Conservation (phyloP, 345 rosid genomes). For the Gossypium turneri region DNA sequence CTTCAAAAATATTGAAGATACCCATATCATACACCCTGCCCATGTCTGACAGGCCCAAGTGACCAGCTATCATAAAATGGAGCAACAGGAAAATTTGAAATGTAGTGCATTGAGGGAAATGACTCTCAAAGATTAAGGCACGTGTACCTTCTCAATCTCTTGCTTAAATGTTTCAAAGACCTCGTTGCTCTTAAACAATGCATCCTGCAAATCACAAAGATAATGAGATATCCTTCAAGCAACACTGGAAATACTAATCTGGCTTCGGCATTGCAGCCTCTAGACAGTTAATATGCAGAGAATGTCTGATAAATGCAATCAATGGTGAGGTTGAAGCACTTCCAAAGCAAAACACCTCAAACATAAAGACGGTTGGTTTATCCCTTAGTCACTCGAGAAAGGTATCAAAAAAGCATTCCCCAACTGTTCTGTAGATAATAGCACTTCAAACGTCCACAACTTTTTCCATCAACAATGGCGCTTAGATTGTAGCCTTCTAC, state of each 20-base stretch:
- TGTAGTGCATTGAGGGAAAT: not conserved
- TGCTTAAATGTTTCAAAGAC: conserved; percentile 91
- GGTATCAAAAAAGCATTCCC: not conserved
- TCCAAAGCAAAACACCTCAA: not conserved
- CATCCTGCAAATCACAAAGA: conserved; percentile 57
- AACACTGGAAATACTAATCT: not conserved
- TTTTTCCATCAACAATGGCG: not conserved
- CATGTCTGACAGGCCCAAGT: not conserved
- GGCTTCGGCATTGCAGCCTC: not conserved
- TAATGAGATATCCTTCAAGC: not conserved
- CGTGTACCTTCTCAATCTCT: conserved; percentile 81
- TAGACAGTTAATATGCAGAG: not conserved
- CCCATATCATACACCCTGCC: not conserved
- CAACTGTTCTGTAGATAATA: not conserved
- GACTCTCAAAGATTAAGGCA: not conserved
- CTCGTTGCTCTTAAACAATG: conserved; percentile 83
- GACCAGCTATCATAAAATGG: not conserved
- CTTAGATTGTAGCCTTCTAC: not conserved
- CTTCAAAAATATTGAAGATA: not conserved
- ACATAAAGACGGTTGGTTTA: not conserved
- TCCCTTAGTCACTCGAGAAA: not conserved
- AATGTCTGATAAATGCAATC: not conserved
- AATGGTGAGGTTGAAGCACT: not conserved
- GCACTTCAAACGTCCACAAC: not conserved
- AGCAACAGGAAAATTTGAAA: not conserved